Percentiles rank a stretch among this genome's conserved stretches.
phyloP scores from a whole-genome alignment of 2,329 filamentous ascomycete species.

The Colletotrichum nymphaeae region DNA sequence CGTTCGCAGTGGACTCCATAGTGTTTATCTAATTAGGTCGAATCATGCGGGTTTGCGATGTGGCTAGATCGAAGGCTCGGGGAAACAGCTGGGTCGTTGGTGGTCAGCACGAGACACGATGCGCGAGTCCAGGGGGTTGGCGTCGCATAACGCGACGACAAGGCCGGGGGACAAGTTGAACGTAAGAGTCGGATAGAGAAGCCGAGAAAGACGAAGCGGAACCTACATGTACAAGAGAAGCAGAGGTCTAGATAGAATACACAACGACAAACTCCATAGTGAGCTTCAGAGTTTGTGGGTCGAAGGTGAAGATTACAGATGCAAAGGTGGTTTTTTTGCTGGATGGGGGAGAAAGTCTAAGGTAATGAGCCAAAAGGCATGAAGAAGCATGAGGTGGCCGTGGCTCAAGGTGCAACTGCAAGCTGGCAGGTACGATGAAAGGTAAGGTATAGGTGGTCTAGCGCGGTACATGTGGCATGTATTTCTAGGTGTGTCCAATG shows the following conservation, averaged over 20 bases:
- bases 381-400: constrained; percentile 21
- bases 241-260: constrained; percentile 31
- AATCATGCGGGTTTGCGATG: constrained; percentile 22
- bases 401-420: constrained; percentile 26
- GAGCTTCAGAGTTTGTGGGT: constrained; percentile 22
- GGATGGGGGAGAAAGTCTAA: constrained; percentile 19
- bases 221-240: constrained; percentile 35
- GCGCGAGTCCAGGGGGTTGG: constrained; percentile 22
- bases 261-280: constrained; percentile 30
- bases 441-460: neutral
- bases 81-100: constrained; percentile 41
- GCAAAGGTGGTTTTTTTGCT: constrained; percentile 19
- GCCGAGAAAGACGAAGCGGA: neutral
- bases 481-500: constrained; percentile 2
- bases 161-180: neutral
- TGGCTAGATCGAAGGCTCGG: constrained; percentile 28
- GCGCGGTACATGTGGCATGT: constrained; percentile 19
- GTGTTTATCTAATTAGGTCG: constrained; percentile 38
- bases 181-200: neutral
- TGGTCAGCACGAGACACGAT: constrained; percentile 40
- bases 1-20: constrained; percentile 50
- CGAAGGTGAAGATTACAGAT: constrained; percentile 16
- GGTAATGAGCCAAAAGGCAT: constrained; percentile 5
- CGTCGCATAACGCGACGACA: constrained; percentile 28
- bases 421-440: constrained; percentile 35